Conservation (phyloP, 2,329 filamentous ascomycete genomes). For the Trichoderma semiorbis region DNA sequence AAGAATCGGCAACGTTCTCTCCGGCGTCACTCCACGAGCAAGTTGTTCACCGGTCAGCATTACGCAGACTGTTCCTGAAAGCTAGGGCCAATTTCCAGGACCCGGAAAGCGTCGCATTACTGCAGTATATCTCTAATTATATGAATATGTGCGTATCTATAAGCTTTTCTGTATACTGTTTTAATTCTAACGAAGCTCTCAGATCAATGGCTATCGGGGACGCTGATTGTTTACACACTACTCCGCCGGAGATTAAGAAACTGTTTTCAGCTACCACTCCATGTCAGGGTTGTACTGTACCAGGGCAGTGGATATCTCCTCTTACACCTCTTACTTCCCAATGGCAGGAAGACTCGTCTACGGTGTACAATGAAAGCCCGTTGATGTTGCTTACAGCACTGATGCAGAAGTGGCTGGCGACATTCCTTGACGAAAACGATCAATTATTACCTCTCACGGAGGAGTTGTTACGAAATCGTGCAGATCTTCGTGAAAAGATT, state of each 20-base stretch:
- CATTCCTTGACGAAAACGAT: neutral
- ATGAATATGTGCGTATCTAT: neutral
- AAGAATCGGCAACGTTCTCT: neutral
- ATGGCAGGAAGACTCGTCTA: neutral
- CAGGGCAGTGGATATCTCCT: neutral
- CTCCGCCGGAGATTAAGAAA: neutral
- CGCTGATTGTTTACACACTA: neutral
- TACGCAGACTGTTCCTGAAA: neutral
- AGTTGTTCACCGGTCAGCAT: neutral
- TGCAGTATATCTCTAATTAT: constrained; percentile 5
- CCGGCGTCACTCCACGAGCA: neutral
- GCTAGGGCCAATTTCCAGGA: neutral
- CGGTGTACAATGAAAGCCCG: neutral
- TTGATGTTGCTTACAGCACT: neutral
- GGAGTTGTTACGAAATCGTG: neutral
- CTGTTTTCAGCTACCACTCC: neutral
- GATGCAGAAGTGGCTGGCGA: neutral
- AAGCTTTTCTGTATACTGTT: neutral
- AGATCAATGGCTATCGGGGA: neutral
- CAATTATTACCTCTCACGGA: neutral
- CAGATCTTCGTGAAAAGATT: neutral
- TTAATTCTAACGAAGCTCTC: neutral
- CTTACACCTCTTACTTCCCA: neutral
- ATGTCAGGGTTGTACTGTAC: neutral
- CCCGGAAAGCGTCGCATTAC: neutral